Evolutionary conservation across 176 grass and related monocot species (phyloP), one percentile per base, ranked within the genome.

Genomic region (Secale cereale): DNA sequence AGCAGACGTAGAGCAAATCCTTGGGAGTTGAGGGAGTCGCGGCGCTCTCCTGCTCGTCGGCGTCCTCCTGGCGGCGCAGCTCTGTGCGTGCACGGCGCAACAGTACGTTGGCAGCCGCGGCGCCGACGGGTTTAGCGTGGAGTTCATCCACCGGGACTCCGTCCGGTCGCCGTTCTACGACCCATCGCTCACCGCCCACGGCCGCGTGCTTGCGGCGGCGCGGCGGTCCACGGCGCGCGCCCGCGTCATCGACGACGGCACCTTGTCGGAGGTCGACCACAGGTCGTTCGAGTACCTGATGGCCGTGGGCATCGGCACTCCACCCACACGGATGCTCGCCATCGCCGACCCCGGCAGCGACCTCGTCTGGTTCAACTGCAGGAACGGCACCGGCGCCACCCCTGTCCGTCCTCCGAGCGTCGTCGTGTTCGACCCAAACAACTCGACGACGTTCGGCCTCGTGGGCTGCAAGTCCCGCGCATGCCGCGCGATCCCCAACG

Each of bases 71-170:
- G 6, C 76, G 1, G 59, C 25, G 69, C 28, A 27, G 6, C 35
- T 60, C 10, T 60, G 52, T 27, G 29, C 2, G 26, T 43, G 61
- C 56, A 20, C 43, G 6, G 16, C 36, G 32, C 45, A 5, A 46
- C 14, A 0, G 1, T 10, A 8, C 20, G 28, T 29, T 48, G 11
- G 16, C 37, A 23, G 0, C 27, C 37, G 37, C n/a, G 20, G 6
- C 7, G 90, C 74, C 26, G 82, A 95, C 1, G 48, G 48, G 16
- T 52, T 52, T 52, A 52, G 16, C 48, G 48, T 52, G 48, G 48
- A 52, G 48, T 81, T 95, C 59, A 90, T 95, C 52, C 93, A 94
- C 73, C 78, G 90, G 8, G 85, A 94, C 79, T 89, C 88, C 10
- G 14, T 67, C 2, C 26, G 70, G 43, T 95, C 93, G 75, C 93